Evolutionary conservation across 2,329 filamentous ascomycete genomes (phyloP).

Genomic region (Monosporascus sp.): DNA sequence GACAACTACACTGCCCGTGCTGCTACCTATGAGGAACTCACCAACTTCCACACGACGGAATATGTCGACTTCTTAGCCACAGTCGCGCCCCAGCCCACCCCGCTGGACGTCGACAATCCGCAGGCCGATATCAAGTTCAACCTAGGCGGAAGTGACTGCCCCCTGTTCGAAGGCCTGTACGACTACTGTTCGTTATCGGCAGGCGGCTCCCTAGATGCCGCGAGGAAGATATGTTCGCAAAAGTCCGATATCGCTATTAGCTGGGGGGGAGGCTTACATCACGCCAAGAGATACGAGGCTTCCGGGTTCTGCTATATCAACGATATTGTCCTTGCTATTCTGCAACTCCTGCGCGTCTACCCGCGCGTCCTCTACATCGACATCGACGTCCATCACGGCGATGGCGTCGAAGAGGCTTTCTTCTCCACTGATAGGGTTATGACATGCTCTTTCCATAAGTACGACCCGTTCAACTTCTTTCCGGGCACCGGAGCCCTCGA

Average conservation of each 20-base stretch:
- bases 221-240: conserved; percentile 77
- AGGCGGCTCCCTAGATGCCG: conserved; percentile 84
- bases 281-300: conserved; percentile 90
- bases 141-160: conserved; percentile 86
- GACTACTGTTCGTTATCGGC: conserved; percentile 93
- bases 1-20: conserved; percentile 82
- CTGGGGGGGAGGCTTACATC: conserved; percentile 94
- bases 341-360: conserved; percentile 77
- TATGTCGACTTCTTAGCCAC: conserved; percentile 85
- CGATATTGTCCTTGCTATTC: conserved; percentile 90
- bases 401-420: conserved; percentile 87
- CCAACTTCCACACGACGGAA: conserved; percentile 78
- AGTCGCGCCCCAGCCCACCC: conserved; percentile 59
- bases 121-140: conserved; percentile 71
- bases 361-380: conserved; percentile 90
- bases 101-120: conserved; percentile 60
- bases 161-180: conserved; percentile 92
- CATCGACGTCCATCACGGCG: conserved; percentile 88
- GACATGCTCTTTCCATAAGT: conserved; percentile 95
- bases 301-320: conserved; percentile 99
- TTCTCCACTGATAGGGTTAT: conserved; percentile 85
- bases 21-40: conserved; percentile 83
- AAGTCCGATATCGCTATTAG: conserved; percentile 96
- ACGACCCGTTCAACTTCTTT: conserved; percentile 78
- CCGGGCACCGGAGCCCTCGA: conserved; percentile 85